Conservation (phyloP, 441 rosid genomes). For the Pelargonium myrrhifolium region DNA sequence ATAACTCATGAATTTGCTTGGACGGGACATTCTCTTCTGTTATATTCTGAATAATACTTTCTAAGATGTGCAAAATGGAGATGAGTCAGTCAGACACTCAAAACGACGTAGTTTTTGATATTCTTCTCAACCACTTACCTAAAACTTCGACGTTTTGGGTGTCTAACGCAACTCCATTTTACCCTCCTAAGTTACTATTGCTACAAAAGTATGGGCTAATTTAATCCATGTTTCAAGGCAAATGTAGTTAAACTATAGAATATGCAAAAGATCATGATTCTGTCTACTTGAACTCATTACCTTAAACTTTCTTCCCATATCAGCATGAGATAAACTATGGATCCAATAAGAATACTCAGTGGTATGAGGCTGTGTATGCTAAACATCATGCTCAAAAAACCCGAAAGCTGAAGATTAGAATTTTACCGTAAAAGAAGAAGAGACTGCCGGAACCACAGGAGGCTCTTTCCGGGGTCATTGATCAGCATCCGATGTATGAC, state of each 20-base stretch:
- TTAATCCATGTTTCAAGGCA: not conserved
- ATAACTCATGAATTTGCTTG: not conserved
- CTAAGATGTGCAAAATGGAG: not conserved
- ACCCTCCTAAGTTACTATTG: not conserved
- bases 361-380: not conserved
- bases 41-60: no score
- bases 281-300: not conserved
- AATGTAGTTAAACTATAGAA: not conserved
- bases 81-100: not conserved
- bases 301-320: not conserved
- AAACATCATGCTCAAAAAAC: not conserved
- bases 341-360: not conserved
- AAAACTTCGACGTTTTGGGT: no score
- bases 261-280: not conserved
- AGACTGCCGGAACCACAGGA: slow-evolving; percentile 81
- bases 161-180: no score
- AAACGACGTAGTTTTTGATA: no score
- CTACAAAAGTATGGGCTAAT: not conserved
- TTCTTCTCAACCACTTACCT: no score
- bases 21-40: no score
- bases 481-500: slow-evolving; percentile 89
- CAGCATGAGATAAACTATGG: not conserved
- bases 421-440: slow-evolving; percentile 74
- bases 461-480: slow-evolving; percentile 86
- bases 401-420: not conserved